Base-by-base conservation (phyloP, 352 stramenopile genomes). In the Pythium insidiosum region DNA sequence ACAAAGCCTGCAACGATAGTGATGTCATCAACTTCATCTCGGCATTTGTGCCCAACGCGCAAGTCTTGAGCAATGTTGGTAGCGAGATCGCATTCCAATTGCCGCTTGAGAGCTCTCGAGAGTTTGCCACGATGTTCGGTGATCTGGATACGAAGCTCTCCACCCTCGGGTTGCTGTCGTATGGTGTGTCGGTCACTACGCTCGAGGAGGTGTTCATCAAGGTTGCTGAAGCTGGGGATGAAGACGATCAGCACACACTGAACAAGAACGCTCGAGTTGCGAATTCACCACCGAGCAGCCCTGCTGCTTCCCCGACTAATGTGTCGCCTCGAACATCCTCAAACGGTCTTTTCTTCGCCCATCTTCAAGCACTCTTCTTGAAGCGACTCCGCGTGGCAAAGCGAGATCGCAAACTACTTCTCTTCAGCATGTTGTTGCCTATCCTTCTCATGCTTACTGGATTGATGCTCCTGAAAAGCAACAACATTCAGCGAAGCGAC, bases 151-250 rank as follows among this genome's bases (percentile, higher is more conserved):
- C 38, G 3, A 42, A 53, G 5, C 46, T 84, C n/a, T 22, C 36
- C 0, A 34, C 50, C 2, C 50, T 95, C 7, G 59, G 56, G 1
- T 36, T 83, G 23, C 52, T 74, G 10, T 85, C 68, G 7, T 91
- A 85, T 42, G 74, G 72, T 39, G 80, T 91, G 31, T 96, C 88
- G 26, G 95, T 99, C 20, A 95, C 84, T 15, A 93, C 83, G 9
- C 44, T 95, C 21, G 84, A 95, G 42, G 80, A 95, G 57, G 84
- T 95, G 9, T 95, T 95, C 59, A 84, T 95, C 58, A 95, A 93
- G 45, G 79, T 95, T 6, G 83, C 83, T 0, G 77, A 89, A 38
- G 56, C 56, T 11, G 56, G 47, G 26, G 67, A 72, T 30, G 65
- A 72, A 19, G 49, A 67, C 12, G 56, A 82, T n/a, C 63, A 81